phyloP scores from a whole-genome alignment of 805 yeast genomes.

The Myxozyma sirexii region DNA sequence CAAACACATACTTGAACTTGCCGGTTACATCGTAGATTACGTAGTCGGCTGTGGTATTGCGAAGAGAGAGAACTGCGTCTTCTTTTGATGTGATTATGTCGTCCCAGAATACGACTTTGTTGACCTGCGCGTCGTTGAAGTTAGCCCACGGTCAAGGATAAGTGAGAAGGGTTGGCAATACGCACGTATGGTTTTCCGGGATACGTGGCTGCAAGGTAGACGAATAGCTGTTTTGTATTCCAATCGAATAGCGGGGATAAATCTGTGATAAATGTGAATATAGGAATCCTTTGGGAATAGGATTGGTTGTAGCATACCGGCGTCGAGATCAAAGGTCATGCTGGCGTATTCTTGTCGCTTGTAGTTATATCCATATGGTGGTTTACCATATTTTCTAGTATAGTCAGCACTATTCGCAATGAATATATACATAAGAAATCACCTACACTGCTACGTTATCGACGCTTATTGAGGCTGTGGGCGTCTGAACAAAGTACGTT shows the following conservation, averaged over 20 bases:
- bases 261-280: conserved; percentile 48
- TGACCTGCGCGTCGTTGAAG: too few relatives aligned
- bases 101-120: conserved; percentile 90
- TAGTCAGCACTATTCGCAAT: background rate
- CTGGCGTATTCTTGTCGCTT: conserved; percentile 65
- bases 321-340: conserved; percentile 68
- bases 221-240: conserved; percentile 97
- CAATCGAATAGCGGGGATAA: conserved; percentile 83
- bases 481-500: conserved; percentile 38
- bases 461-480: conserved; percentile 36
- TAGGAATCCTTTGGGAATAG: background rate
- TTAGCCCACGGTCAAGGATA: too few relatives aligned
- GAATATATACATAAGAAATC: background rate
- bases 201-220: conserved; percentile 86
- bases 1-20: conserved; percentile 42
- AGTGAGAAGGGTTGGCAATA: too few relatives aligned
- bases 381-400: conserved; percentile 43
- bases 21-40: conserved; percentile 83
- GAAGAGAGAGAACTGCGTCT: conserved; percentile 59
- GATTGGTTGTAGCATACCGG: conserved; percentile 33
- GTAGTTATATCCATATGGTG: conserved; percentile 70
- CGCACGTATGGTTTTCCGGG: conserved; percentile 47
- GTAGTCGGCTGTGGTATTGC: conserved; percentile 67
- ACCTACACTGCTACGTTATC: conserved; percentile 35
- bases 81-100: conserved; percentile 63